phyloP scores from a whole-genome alignment of 495 filamentous ascomycete species.

The Podospora tetraspora region DNA sequence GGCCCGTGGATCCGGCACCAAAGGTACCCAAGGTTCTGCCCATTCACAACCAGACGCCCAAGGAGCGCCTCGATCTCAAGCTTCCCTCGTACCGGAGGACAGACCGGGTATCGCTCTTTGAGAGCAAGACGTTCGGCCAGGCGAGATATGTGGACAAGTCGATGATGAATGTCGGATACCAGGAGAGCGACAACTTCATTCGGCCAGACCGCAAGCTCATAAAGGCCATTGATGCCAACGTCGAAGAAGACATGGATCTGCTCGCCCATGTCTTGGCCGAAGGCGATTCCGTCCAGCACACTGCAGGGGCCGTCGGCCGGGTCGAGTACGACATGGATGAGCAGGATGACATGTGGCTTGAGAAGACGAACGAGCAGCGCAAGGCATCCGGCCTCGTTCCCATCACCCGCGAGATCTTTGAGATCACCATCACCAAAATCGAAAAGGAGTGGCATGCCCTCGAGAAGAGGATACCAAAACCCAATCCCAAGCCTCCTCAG shows the following conservation, averaged over 20 bases:
- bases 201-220: conserved; percentile 72
- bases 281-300: conserved; percentile 46
- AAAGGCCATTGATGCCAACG: conserved; percentile 64
- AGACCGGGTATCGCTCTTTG: conserved; percentile 49
- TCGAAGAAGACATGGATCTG: conserved; percentile 79
- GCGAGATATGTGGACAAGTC: conserved; percentile 72
- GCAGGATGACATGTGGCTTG: conserved; percentile 95
- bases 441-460: conserved; percentile 97
- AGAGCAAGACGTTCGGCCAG: conserved; percentile 51
- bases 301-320: conserved; percentile 53
- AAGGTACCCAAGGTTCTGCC: conserved; percentile 47
- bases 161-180: conserved; percentile 92
- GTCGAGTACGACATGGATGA: conserved; percentile 99
- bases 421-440: conserved; percentile 96
- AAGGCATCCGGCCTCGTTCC: conserved; percentile 65
- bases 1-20: conserved; percentile 34
- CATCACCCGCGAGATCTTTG: conserved; percentile 88
- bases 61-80: conserved; percentile 56
- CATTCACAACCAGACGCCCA: conserved; percentile 50
- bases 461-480: conserved; percentile 93
- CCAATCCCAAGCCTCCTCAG: conserved; percentile 90
- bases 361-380: conserved; percentile 71
- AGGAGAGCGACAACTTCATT: conserved; percentile 83
- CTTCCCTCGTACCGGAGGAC: conserved; percentile 54
- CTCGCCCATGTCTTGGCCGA: conserved; percentile 53